Base-by-base conservation (phyloP, 1,139 yeast species). In the Arxiozyma telluris region DNA sequence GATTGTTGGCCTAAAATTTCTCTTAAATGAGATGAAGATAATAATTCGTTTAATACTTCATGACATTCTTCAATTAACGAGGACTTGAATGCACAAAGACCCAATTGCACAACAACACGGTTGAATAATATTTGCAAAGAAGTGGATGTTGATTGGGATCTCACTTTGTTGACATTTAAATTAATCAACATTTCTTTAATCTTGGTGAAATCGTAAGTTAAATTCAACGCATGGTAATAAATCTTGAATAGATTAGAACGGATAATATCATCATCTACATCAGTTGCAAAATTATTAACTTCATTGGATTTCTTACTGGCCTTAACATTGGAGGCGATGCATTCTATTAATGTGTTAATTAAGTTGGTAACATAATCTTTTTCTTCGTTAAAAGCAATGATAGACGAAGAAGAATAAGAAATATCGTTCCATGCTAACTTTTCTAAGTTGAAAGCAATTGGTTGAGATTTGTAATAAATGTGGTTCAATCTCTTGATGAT, bases 81-180 rank as follows among this genome's bases (percentile, higher is more conserved):
- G 53, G 81, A 75, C 71, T 96, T 84, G 83, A 94, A 94, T 20
- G 98, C 98, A 71, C 96, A 84, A 62, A 94, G 79, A 57, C 98
- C 99, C 61, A 94, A 80, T 74, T 94, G 98, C 58, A 90, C 97
- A 63, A 94, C 80, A 18, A 96, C 90, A 72, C 99, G 82, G 77
- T 94, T 94, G 78, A 89, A 94, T 65, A 89, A 79, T 55, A 93
- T 91, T 77, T 93, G 98, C 62, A 93, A 76, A 48, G 84, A 76
- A 44, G 95, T 82, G 65, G 93, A 98, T 49, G 95, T 85, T n/a
- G 53, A 47, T 46, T 46, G 49, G 27, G 50, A 49, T 41, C 45
- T 49, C 6, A 41, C 45, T 52, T 83, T 79, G 72, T 88, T 89
- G 64, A 93, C 88, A 50, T 86, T 78, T 47, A 86, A 77, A 74